phyloP scores from a whole-genome alignment of 805 yeast species.

The Lachancea dasiensis region DNA sequence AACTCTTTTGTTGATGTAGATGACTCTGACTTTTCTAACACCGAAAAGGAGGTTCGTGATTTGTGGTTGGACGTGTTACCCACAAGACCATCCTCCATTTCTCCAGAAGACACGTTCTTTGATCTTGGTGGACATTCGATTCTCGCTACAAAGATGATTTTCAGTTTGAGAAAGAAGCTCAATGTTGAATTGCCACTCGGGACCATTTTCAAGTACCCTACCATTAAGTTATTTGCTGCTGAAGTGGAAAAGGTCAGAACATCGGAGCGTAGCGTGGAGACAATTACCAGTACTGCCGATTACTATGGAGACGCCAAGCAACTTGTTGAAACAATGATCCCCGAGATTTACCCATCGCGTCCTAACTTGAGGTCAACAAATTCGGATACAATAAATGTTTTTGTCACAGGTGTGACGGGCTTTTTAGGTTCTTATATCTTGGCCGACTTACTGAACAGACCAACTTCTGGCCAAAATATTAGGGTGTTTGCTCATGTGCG shows the following conservation, averaged over 20 bases:
- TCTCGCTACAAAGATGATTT: constrained; percentile 94
- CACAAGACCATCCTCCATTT: constrained; percentile 68
- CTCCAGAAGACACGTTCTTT: constrained; percentile 83
- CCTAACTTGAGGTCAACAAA: neutral
- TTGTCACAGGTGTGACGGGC: constrained; percentile 95
- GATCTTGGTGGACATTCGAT: constrained; percentile 98
- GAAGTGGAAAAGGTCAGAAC: constrained; percentile 55
- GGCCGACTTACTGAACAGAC: constrained; percentile 63
- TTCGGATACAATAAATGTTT: constrained; percentile 47
- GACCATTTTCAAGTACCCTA: constrained; percentile 82
- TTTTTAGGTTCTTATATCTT: constrained; percentile 89
- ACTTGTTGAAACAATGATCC: constrained; percentile 38
- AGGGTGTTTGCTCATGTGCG: constrained; percentile 86
- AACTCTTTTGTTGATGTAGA: constrained; percentile 38
- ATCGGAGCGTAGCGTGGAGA: constrained; percentile 24
- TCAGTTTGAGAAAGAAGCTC: constrained; percentile 74
- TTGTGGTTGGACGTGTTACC: constrained; percentile 86
- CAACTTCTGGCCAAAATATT: constrained; percentile 36
- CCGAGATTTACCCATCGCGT: constrained; percentile 41
- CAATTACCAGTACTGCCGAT: constrained; percentile 31
- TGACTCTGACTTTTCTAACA: constrained; percentile 51
- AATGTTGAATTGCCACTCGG: constrained; percentile 84
- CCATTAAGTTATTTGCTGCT: constrained; percentile 69
- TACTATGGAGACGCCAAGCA: constrained; percentile 73
- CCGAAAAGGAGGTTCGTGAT: constrained; percentile 66